phyloP scores from a whole-genome alignment of 2,329 filamentous ascomycete genomes.

The Pezicula carpinea region DNA sequence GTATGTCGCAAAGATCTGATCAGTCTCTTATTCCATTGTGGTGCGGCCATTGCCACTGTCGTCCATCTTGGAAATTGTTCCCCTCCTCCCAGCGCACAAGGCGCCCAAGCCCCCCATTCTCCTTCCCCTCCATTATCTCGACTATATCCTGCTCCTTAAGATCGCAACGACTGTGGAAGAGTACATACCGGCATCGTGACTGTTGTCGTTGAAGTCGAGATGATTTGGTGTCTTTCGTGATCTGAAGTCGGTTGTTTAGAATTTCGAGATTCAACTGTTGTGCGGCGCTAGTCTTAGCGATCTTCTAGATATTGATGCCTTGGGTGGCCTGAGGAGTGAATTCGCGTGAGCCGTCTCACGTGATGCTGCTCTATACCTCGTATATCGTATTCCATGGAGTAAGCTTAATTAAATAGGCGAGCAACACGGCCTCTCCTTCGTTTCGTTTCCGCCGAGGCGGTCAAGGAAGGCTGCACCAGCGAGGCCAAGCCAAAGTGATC shows the following conservation, averaged over 20 bases:
- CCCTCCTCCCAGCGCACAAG: not conserved
- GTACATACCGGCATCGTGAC: slow-evolving; percentile 52
- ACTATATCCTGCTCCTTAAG: not conserved
- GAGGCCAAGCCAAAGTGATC: not conserved
- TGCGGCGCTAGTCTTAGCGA: not conserved
- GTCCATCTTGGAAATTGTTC: not conserved
- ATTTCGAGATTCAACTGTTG: not conserved
- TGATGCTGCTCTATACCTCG: too few relatives aligned
- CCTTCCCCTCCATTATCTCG: not conserved
- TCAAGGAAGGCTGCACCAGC: not conserved
- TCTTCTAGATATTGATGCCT: not conserved
- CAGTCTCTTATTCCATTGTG: slow-evolving; percentile 8
- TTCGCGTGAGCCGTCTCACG: not conserved
- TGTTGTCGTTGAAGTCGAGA: slow-evolving; percentile 29
- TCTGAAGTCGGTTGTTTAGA: slow-evolving; percentile 6
- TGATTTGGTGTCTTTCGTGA: slow-evolving; percentile 5
- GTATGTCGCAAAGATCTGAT: slow-evolving; percentile 25
- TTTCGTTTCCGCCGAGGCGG: not conserved
- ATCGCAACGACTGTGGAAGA: slow-evolving; percentile 15
- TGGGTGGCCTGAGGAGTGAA: not conserved
- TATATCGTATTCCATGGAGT: not conserved
- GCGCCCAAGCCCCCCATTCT: not conserved
- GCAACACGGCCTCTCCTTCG: too few relatives aligned
- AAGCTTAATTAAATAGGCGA: not conserved
- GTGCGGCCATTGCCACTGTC: not conserved